Evolutionary conservation across 257 asterid species (phyloP).

Genomic region (Capsicum baccatum): DNA sequence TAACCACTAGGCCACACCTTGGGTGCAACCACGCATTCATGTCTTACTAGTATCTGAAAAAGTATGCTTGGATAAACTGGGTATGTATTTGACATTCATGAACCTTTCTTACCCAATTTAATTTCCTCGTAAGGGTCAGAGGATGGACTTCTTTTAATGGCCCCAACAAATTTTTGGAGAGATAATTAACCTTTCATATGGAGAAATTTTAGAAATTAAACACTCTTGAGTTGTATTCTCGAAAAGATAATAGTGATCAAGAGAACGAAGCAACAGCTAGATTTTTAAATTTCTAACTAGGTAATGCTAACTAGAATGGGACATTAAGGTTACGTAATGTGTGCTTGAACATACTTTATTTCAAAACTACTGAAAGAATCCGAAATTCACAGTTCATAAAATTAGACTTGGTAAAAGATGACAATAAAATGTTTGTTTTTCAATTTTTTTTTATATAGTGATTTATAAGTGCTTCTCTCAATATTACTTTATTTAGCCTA

Average conservation of each 20-base stretch:
- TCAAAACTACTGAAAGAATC: neutral
- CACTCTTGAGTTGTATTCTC: neutral
- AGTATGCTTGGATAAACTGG: neutral
- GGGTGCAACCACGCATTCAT: neutral
- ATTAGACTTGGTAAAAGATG: neutral
- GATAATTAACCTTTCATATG: neutral
- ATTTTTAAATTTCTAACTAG: neutral
- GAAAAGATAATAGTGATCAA: neutral
- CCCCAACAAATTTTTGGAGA: neutral
- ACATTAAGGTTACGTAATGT: neutral
- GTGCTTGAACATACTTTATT: neutral
- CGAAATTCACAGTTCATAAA: neutral
- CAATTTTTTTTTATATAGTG: neutral
- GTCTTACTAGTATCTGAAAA: constrained; percentile 19
- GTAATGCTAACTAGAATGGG: neutral
- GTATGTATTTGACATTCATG: neutral
- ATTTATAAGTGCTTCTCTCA: neutral
- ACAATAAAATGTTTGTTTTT: neutral
- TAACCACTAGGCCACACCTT: neutral
- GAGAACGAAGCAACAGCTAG: neutral
- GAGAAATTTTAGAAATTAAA: neutral
- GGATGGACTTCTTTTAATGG: neutral
- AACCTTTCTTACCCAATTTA: neutral
- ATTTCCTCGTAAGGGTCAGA: neutral
- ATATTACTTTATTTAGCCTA: neutral